Conservation (phyloP, 768 basidiomycete species). For the Boletus rex-veris region DNA sequence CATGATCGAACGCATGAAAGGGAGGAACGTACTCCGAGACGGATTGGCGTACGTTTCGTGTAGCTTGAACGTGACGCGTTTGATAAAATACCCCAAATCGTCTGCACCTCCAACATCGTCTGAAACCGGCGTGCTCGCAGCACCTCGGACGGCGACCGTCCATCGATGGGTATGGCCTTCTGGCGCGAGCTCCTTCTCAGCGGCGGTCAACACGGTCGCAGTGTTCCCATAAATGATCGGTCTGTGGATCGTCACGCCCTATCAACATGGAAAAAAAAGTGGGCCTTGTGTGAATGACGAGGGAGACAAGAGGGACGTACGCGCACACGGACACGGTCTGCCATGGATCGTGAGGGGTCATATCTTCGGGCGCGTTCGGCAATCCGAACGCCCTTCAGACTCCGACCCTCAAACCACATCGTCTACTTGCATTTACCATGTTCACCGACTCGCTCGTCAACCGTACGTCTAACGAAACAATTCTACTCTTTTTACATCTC, state of each 20-base stretch:
- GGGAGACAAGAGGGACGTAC: conserved; percentile 43
- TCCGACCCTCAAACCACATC: conserved; percentile 16
- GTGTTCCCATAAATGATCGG: conserved; percentile 97
- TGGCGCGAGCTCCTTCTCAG: conserved; percentile 58
- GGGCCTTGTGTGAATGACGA: background rate
- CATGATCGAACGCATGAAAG: background rate
- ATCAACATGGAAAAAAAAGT: background rate
- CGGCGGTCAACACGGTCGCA: conserved; percentile 69
- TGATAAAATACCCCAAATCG: conserved; percentile 88
- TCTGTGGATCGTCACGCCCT: conserved; percentile 86
- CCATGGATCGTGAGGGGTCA: conserved; percentile 34
- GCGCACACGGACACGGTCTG: conserved; percentile 75
- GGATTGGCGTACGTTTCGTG: conserved; percentile 96
- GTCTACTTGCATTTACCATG: conserved; percentile 13
- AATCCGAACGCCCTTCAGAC: conserved; percentile 32
- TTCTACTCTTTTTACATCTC: background rate
- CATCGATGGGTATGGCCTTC: conserved; percentile 91
- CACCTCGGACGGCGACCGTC: conserved; percentile 93
- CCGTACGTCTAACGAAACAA: conserved; percentile 41
- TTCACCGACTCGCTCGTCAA: conserved; percentile 65
- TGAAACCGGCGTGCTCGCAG: conserved; percentile 67
- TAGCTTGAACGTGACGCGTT: conserved; percentile 94
- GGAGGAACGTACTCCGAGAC: conserved; percentile 63
- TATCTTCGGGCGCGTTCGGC: conserved; percentile 38
- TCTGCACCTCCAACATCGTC: conserved; percentile 87